Evolutionary conservation across 371 early-diverging fungal genomes (phyloP), one percentile per base, ranked within the genome.

Genomic region (Zychaea mexicana): DNA sequence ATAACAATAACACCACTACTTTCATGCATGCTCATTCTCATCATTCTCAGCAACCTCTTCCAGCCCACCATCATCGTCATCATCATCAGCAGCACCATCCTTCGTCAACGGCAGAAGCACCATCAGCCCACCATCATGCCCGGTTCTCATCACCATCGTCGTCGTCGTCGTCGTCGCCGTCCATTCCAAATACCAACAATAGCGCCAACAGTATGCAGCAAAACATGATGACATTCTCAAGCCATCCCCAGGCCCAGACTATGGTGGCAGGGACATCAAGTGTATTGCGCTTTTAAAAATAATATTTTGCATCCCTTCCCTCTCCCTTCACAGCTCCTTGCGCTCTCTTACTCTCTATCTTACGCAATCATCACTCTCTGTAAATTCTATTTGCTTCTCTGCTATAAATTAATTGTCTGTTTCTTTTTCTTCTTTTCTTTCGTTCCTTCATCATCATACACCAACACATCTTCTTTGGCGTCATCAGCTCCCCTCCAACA

Each of bases 181-280:
- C 42, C n/a, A 42, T 3, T 15, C 1, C 7, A 17, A 36, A 2
- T 36, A 36, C 36, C 36, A 15, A 52, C 28, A 47, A 60, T 33
- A 49, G 19, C 61, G 19, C 38, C 36, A 39, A 13, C 42, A 15
- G 10, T 27, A 30, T 28, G 46, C 59, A 58, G 30, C 59, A 58
- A 30, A 38, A 30, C 17, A 58, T 58, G 59, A 58, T 49, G 63
- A 42, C 57, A n/a, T 47, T 55, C 17, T 26, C 60, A 24, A 26
- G 61, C 46, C 67, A 58, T 45, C 68, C 57, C 32, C 63, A 57
- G 30, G 47, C 64, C 30, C 59, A 59, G 32, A 22, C 54, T 47
- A 65, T 65, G 65, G 55, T 65, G 17, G 60, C 65, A 28, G 65
- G 65, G 30, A 39, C 65, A 9, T 60, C 65, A 4, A 47, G 65